Evolutionary conservation across 768 basidiomycete species (phyloP).

Genomic region (Paxillus involutus): DNA sequence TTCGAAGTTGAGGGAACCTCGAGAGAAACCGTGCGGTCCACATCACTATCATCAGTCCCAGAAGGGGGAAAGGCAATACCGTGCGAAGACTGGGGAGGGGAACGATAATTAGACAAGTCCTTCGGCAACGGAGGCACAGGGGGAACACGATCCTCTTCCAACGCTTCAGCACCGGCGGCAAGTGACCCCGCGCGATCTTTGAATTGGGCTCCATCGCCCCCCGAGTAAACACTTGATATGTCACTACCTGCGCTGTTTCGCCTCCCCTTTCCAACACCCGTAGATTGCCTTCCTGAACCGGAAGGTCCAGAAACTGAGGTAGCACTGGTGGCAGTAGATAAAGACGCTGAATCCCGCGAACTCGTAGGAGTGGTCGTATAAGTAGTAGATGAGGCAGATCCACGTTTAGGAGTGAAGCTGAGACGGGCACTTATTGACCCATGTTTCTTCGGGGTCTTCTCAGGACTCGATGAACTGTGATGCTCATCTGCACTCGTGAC

Average conservation of each 20-base stretch:
- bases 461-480: constrained; percentile 41
- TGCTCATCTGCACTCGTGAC: constrained; percentile 61
- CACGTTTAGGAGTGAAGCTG: constrained; percentile 83
- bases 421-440: constrained; percentile 56
- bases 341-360: constrained; percentile 84
- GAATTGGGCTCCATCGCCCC: constrained; percentile 54
- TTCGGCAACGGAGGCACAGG: constrained; percentile 94
- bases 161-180: constrained; percentile 55
- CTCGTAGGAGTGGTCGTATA: constrained; percentile 80
- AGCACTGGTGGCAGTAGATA: constrained; percentile 74
- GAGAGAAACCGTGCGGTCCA: constrained; percentile 48
- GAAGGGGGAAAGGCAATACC: constrained; percentile 50
- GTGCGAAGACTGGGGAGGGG: constrained; percentile 62
- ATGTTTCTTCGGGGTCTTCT: constrained; percentile 71
- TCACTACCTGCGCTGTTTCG: constrained; percentile 90
- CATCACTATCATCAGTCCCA: constrained; percentile 44
- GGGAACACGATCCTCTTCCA: constrained; percentile 72
- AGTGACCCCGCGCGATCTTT: constrained; percentile 70
- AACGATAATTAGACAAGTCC: constrained; percentile 76
- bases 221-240: constrained; percentile 70
- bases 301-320: constrained; percentile 67
- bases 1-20: constrained; percentile 45
- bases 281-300: constrained; percentile 70
- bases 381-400: constrained; percentile 86
- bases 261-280: constrained; percentile 53